Percentiles rank a stretch among this genome's conserved stretches.
phyloP scores from a whole-genome alignment of 257 asterid species.

The Solanum piurae region DNA sequence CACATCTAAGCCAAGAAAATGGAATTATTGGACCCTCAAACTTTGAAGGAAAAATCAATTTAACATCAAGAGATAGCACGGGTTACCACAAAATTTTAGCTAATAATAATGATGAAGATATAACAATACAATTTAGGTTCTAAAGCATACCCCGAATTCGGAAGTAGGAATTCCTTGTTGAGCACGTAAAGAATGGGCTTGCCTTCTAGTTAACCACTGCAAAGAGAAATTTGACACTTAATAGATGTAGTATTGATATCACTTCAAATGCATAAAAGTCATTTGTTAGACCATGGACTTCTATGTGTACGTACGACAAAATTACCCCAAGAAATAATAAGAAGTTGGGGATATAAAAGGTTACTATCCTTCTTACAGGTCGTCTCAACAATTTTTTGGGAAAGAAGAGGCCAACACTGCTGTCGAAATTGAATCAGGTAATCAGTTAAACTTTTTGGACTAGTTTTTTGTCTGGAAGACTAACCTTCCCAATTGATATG shows the following conservation, averaged over 20 bases:
- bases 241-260: neutral
- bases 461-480: neutral
- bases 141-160: slow-evolving; percentile 73
- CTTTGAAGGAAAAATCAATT: neutral
- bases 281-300: neutral
- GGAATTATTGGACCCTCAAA: neutral
- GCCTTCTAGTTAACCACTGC: slow-evolving; percentile 90
- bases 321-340: neutral
- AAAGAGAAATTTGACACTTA: slow-evolving; percentile 2
- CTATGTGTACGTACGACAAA: neutral
- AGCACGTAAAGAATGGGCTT: slow-evolving; percentile 76
- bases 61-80: neutral
- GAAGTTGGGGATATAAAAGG: neutral
- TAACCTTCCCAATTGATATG: slow-evolving; percentile 74
- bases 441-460: neutral
- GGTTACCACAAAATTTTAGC: neutral
- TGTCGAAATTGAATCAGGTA: neutral
- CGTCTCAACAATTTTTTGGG: neutral
- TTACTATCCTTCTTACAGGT: neutral
- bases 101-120: neutral
- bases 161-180: slow-evolving; percentile 97
- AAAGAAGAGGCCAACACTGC: neutral
- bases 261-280: neutral
- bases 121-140: neutral
- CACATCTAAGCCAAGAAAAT: neutral